Conservation (phyloP, 192 early-diverging fungal genomes). For the Backusella tuberculispora region DNA sequence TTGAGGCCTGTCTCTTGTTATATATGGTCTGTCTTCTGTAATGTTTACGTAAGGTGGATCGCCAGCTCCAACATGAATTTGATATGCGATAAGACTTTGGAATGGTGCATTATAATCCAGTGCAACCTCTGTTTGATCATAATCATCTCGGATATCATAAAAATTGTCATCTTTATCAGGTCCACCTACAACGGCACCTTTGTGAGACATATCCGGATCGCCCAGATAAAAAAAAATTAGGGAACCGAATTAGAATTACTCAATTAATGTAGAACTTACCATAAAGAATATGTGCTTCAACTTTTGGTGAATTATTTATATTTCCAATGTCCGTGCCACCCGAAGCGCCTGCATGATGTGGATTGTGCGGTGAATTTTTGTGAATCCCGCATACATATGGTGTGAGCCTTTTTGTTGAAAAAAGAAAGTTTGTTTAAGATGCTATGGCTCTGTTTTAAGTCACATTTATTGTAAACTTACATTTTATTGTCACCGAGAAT, state of each 20-base stretch:
- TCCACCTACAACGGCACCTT: slow-evolving; percentile 63
- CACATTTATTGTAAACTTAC: slow-evolving; percentile 1
- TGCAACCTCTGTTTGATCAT: slow-evolving; percentile 57
- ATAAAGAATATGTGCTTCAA: slow-evolving; percentile 48
- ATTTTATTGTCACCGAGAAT: slow-evolving; percentile 2
- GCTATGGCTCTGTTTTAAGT: not conserved
- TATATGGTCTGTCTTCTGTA: slow-evolving; percentile 46
- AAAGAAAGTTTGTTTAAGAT: not conserved
- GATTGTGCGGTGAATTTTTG: slow-evolving; percentile 57
- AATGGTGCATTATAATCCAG: slow-evolving; percentile 62
- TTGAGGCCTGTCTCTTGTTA: slow-evolving; percentile 27
- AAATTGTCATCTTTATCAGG: slow-evolving; percentile 58
- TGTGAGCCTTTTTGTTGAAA: slow-evolving; percentile 38
- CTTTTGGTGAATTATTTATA: slow-evolving; percentile 39
- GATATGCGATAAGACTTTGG: slow-evolving; percentile 56
- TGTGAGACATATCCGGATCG: not conserved
- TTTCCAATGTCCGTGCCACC: slow-evolving; percentile 50
- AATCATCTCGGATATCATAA: slow-evolving; percentile 51
- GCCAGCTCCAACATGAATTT: slow-evolving; percentile 41
- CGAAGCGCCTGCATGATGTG: slow-evolving; percentile 60
- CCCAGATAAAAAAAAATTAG: slow-evolving; percentile 9
- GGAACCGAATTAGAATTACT: not conserved
- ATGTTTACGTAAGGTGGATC: slow-evolving; percentile 57
- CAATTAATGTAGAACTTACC: slow-evolving; percentile 3
- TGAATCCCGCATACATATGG: slow-evolving; percentile 63